These are phyloP conservation scores for Xylaria sp. DNA, from an alignment of 2,329 filamentous ascomycete genomes.

Conservation along the genomic window DNA sequence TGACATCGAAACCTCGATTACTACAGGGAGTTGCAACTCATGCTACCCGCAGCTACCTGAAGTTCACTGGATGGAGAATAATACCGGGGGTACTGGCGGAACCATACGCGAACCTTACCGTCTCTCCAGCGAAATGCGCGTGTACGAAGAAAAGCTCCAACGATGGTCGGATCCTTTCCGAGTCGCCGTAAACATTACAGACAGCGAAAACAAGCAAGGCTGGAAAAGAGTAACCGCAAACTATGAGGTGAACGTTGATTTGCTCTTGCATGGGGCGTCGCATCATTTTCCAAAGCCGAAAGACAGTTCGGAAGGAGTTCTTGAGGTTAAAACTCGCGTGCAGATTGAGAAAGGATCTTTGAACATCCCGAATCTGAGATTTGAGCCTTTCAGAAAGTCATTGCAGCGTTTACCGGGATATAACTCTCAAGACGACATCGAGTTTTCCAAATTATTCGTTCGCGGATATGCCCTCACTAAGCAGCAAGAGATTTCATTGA, in stretches of 20 bases:
- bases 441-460: background rate
- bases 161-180: conserved; percentile 23
- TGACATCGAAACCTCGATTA: conserved; percentile 1
- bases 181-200: conserved; percentile 26
- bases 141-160: conserved; percentile 26
- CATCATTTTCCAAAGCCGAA: conserved; percentile 18
- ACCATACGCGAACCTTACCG: conserved; percentile 30
- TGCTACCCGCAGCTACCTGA: conserved; percentile 19
- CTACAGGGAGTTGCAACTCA: background rate
- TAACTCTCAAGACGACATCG: background rate
- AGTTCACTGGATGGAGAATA: conserved; percentile 36
- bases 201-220: background rate
- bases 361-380: conserved; percentile 34
- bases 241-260: conserved; percentile 32
- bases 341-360: conserved; percentile 22
- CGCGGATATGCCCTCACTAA: conserved; percentile 29
- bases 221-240: conserved; percentile 33
- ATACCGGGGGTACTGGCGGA: background rate
- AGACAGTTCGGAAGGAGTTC: background rate
- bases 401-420: conserved; percentile 21
- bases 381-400: conserved; percentile 34
- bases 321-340: background rate
- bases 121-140: conserved; percentile 29
- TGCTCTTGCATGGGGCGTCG: conserved; percentile 30
- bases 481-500: conserved; percentile 47